A percentile compares a stretch with the other conserved stretches of the same genome.
These are phyloP conservation scores for Penicillium vulpinum DNA, from an alignment of 2,329 filamentous ascomycete genomes.

Conservation along the genomic window DNA sequence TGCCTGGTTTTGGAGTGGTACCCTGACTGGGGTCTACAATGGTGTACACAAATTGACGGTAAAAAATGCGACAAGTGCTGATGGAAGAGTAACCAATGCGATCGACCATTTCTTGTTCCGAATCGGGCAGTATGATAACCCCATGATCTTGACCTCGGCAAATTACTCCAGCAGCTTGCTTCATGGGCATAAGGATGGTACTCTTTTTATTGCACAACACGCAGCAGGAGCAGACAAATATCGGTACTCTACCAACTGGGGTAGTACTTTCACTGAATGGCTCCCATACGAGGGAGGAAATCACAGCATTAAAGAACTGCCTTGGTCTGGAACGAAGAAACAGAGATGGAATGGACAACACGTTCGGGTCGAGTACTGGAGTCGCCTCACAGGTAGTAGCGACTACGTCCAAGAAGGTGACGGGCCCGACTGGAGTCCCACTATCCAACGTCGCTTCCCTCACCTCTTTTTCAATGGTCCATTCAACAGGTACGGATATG, in stretches of 20 bases:
- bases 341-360: conserved; percentile 64
- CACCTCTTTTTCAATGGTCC: conserved; percentile 63
- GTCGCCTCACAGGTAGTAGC: conserved; percentile 58
- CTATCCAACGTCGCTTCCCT: conserved; percentile 54
- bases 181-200: conserved; percentile 43
- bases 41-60: conserved; percentile 62
- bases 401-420: conserved; percentile 63
- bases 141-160: conserved; percentile 59
- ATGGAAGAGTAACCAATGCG: conserved; percentile 50
- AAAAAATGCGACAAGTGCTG: conserved; percentile 52
- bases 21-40: conserved; percentile 58
- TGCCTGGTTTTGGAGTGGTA: conserved; percentile 55
- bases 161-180: conserved; percentile 62
- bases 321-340: conserved; percentile 59
- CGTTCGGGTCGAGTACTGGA: conserved; percentile 65
- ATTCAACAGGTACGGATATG: conserved; percentile 65
- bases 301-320: conserved; percentile 48
- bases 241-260: conserved; percentile 64
- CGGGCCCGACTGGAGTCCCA: conserved; percentile 37
- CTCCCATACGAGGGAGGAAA: conserved; percentile 55
- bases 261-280: conserved; percentile 61
- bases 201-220: conserved; percentile 56
- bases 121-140: conserved; percentile 59
- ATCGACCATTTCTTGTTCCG: conserved; percentile 64
- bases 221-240: conserved; percentile 63